Evolutionary conservation across 768 basidiomycete species (phyloP), one percentile per base, ranked within the genome.

Genomic region (Nidularia sp.): DNA sequence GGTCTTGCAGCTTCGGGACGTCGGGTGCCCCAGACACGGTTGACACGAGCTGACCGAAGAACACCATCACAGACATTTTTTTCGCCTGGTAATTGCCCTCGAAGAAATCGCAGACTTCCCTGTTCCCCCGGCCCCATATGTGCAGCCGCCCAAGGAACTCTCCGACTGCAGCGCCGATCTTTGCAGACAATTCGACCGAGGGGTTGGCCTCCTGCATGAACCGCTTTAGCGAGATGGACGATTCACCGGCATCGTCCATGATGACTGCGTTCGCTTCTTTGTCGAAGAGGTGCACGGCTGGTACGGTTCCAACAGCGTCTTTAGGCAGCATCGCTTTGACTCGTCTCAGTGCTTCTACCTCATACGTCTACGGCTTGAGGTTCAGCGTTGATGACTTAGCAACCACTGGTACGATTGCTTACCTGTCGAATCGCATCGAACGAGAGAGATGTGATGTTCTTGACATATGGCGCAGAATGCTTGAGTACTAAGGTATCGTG

Each of bases 201-300:
- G 68, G 67, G 4, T 53, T 55, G 34, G 72, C 71, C 33, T 68
- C 62, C 36, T 65, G 54, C 60, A 71, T 60, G 55, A 67, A 69
- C 2, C 64, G 65, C 59, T 82, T 81, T 51, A 83, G 70, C 1
- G 70, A 68, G 9, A 68, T 53, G 25, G 64, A 55, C 15, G 59
- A 57, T 33, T 60, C 62, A 3, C 86, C 85, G 48, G 71, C 74
- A 53, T 88, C 86, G 44, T 84, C 80, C 74, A 87, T 84, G 60
- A 88, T 74, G 36, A 87, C 72, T 10, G 76, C 77, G 54, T 78
- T 69, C 7, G 62, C 70, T 25, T 65, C 67, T 39, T 73, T 62
- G 57, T 88, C 85, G 59, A 79, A 76, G 34, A 70, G 63, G 58
- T 78, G 67, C 12, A 86, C 67, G 5, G 52, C 60, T 1, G 85